Evolutionary conservation across 1,284 basidiomycete genomes (phyloP), one percentile per base, ranked within the genome.

Genomic region (Heterobasidion annosum): DNA sequence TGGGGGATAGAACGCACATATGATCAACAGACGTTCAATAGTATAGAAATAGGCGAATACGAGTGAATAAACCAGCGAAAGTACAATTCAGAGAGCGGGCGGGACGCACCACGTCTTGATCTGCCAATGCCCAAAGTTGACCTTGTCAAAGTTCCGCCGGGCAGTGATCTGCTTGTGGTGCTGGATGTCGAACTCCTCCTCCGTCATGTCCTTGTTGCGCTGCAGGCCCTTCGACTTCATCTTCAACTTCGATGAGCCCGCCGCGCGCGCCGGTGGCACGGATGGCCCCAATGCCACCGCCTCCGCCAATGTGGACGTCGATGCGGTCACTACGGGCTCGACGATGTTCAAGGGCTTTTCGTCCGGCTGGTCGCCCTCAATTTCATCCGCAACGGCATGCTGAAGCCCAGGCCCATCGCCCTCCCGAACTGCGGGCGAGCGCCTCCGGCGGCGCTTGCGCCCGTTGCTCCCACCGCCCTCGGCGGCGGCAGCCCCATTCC

Each of bases 121-220:
- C 67, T 83, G 76, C 82, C 83, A 90, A 19, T 78, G 70, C 48
- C 85, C 84, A 68, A 90, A 89, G 64, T 79, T 77, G 58, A 91
- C 85, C 61, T 78, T 80, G 60, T 89, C 87, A 63, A 90, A 88
- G 65, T 91, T 91, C 57, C 85, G 74, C 61, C 81, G 78, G n/a
- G 81, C 76, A 37, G 78, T 81, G 57, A 83, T 77, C 66, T 81
- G 76, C 66, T 80, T 81, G 63, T 85, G 83, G 55, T 82, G 81
- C 57, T 81, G 72, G 25, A 84, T 71, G 60, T 85, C 83, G 62
- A 75, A 80, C 59, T 85, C 85, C 60, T 88, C 83, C 64, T 84
- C 83, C n/a, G 78, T 78, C 70, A 83, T 72, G 37, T 58, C 56
- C 45, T 53, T 50, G 40, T 52, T 25, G 25, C 25, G 25, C 25